A percentile compares a stretch with the other conserved stretches of the same genome.
phyloP scores from a whole-genome alignment of 2,329 filamentous ascomycete species.

The Hortaea werneckii region DNA sequence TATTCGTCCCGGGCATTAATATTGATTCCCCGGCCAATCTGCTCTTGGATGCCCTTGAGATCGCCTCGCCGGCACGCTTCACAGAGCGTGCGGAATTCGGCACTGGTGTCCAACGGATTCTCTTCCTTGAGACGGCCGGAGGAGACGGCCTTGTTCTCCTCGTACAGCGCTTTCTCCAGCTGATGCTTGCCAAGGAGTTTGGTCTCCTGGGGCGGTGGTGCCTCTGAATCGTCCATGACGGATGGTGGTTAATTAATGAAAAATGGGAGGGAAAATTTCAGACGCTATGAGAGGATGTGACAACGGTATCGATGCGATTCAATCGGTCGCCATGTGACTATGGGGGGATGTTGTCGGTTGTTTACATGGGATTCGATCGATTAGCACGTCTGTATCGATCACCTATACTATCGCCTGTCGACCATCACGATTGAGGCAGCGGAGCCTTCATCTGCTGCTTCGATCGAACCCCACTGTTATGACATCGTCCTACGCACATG shows the following conservation, averaged over 20 bases:
- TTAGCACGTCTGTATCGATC: too few relatives aligned
- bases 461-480: too few relatives aligned
- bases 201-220: neutral
- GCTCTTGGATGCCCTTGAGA: conserved; percentile 74
- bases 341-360: too few relatives aligned
- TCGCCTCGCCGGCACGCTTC: conserved; percentile 77
- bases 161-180: conserved; percentile 69
- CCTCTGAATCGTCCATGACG: neutral
- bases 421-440: too few relatives aligned
- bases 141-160: conserved; percentile 69
- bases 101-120: conserved; percentile 74
- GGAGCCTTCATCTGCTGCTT: too few relatives aligned
- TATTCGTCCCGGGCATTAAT: conserved; percentile 87
- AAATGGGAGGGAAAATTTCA: conserved; percentile 1
- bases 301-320: too few relatives aligned
- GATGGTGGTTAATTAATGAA: neutral
- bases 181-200: conserved; percentile 62
- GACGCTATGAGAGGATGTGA: conserved; percentile 4
- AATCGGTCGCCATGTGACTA: too few relatives aligned
- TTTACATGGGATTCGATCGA: too few relatives aligned
- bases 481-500: too few relatives aligned
- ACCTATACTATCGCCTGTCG: too few relatives aligned
- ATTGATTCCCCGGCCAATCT: conserved; percentile 77
- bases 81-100: conserved; percentile 66
- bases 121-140: conserved; percentile 76